Base-by-base conservation (phyloP, 805 yeast genomes). In the Vanderwaltozyma verrucispora region DNA sequence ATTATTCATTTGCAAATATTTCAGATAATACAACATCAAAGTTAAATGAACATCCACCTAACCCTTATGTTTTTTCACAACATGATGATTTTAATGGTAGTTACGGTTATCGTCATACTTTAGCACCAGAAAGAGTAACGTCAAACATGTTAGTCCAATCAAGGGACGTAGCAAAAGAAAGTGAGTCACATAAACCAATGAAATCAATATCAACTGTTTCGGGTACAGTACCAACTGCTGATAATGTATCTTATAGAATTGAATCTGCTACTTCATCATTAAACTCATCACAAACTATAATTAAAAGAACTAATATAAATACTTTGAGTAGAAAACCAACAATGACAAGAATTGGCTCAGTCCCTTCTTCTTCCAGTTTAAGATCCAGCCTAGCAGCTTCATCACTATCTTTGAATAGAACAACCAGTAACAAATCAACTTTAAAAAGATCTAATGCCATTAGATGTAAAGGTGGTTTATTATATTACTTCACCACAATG, bases 391-490 rank as follows among this genome's bases (percentile, higher is more conserved):
- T 18, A 8, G 26, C 37, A 6, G 33, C 20, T 27, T 36, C 39
- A 17, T 30, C 37, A 14, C 3, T 19, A 16, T 30, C 30, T 8
- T 28, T 28, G n/a, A 37, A 32, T 8, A 32, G 25, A 19, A 29
- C 17, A n/a, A 32, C 19, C 13, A 33, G 35, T 10, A 25, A 25
- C 2, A 24, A 11, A 19, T 47, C 48, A 6, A 14, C 18, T 11
- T 35, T 48, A 31, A 50, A 45, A 33, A 47, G 51, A 39, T 50
- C 62, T 1, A 51, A 59, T 32, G 69, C 68, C 5, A 49, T 64
- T 24, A 58, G 59, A 39, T 62, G 63, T 41, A 56, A 59, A 31
- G 61, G 66, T 32, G 68, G 68, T 13, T 51, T 66, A 46, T 46
- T 65, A 23, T 44, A 59, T 11, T 58, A 52, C 33, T 47, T 63